Percentiles rank a stretch among this genome's conserved stretches.
Evolutionary conservation across 2,329 filamentous ascomycete genomes (phyloP).

Genomic region (Clonostachys byssicola): DNA sequence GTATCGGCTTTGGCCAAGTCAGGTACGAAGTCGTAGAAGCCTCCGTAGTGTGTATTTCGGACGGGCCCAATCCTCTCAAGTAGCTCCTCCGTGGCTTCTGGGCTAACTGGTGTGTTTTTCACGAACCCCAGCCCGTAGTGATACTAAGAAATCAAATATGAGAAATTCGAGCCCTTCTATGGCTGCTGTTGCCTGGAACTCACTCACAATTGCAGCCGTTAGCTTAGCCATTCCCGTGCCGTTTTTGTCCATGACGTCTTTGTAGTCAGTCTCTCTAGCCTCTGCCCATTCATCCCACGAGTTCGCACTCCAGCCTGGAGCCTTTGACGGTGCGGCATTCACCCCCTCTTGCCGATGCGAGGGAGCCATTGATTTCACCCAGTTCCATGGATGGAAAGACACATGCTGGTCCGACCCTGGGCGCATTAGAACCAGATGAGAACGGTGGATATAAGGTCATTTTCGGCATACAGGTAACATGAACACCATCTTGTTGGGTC

Average conservation of each 20-base stretch:
- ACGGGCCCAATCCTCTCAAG: constrained; percentile 83
- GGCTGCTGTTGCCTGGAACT: background rate
- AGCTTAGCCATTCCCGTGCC: background rate
- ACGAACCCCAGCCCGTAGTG: constrained; percentile 76
- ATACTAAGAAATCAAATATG: constrained; percentile 38
- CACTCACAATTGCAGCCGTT: constrained; percentile 1
- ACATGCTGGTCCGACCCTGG: background rate
- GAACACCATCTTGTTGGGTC: constrained; percentile 21
- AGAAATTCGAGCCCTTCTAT: too few relatives aligned
- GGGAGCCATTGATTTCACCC: background rate
- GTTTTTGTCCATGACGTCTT: background rate
- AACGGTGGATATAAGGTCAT: constrained; percentile 23
- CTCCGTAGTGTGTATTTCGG: constrained; percentile 86
- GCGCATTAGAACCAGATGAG: background rate
- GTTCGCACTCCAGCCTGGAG: too few relatives aligned
- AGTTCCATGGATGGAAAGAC: background rate
- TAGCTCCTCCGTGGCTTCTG: constrained; percentile 68
- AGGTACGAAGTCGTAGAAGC: constrained; percentile 76
- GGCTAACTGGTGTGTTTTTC: constrained; percentile 59
- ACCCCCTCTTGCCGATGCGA: too few relatives aligned
- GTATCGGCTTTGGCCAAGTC: constrained; percentile 86
- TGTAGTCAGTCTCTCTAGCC: too few relatives aligned
- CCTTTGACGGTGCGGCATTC: too few relatives aligned
- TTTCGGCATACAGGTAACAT: background rate
- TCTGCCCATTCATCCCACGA: too few relatives aligned